phyloP scores from a whole-genome alignment of 139 green algal genomes.

The Chlorokybus atmophyticus region DNA sequence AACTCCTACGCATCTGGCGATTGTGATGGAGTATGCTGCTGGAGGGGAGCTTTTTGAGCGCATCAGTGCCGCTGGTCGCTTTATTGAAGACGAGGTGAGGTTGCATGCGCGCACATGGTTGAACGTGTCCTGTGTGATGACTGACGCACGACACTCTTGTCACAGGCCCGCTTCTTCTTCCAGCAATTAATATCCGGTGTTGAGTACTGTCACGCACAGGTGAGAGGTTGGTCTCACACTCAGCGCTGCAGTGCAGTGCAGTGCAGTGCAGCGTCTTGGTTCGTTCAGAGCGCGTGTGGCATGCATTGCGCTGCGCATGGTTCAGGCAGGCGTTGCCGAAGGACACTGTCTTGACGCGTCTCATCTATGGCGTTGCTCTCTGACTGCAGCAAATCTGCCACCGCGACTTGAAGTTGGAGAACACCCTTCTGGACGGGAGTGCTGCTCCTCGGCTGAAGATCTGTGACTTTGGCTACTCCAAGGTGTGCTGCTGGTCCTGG shows the following conservation, averaged over 20 bases:
- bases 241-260: too few species aligned
- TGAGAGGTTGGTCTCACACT: too few species aligned
- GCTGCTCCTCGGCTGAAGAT: conserved; percentile 77
- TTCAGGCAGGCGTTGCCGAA: too few species aligned
- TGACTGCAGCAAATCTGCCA: conserved; percentile 75
- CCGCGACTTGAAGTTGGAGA: conserved; percentile 92
- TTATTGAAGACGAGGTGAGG: conserved; percentile 69
- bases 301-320: too few species aligned
- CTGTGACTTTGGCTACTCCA: conserved; percentile 94
- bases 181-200: conserved; percentile 89
- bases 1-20: conserved; percentile 51
- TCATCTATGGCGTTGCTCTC: too few species aligned
- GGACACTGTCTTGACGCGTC: too few species aligned
- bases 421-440: conserved; percentile 85
- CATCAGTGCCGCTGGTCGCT: conserved; percentile 72
- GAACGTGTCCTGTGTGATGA: background rate
- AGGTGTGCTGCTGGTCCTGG: conserved; percentile 6
- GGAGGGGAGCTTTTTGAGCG: conserved; percentile 84
- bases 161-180: conserved; percentile 79
- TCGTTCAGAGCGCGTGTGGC: too few species aligned
- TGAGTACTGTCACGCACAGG: conserved; percentile 79
- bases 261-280: too few species aligned
- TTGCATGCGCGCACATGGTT: background rate
- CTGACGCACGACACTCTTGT: background rate
- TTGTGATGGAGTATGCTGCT: conserved; percentile 64